Percentiles rank a stretch among this genome's conserved stretches.
phyloP scores from a whole-genome alignment of 2,329 filamentous ascomycete species.

The Leptographium wingfieldii region DNA sequence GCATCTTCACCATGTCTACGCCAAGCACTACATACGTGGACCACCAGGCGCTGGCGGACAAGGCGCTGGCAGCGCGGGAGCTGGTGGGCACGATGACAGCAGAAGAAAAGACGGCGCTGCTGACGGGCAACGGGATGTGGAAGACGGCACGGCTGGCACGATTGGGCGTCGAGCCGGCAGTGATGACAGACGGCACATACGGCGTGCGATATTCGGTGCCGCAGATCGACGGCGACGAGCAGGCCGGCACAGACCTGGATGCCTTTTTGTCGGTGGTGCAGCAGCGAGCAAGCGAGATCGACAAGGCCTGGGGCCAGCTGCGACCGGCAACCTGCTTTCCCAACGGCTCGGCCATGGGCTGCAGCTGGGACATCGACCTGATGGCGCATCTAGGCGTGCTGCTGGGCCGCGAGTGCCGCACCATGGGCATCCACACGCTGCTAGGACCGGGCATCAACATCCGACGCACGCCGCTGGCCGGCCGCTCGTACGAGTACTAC shows the following conservation, averaged over 20 bases:
- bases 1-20: no score
- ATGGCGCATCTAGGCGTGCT: constrained; percentile 37
- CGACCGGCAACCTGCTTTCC: not conserved
- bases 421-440: constrained; percentile 55
- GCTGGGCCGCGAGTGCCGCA: constrained; percentile 53
- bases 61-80: not conserved
- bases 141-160: constrained; percentile 1
- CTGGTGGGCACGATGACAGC: not conserved
- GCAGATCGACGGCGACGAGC: constrained; percentile 2
- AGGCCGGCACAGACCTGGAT: not conserved
- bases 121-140: constrained; percentile 1
- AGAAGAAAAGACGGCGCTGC: not conserved
- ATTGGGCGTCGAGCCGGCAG: not conserved
- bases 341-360: constrained; percentile 3
- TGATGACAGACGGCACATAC: constrained; percentile 2
- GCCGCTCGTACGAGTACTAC: constrained; percentile 25
- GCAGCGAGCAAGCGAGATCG: constrained; percentile 1
- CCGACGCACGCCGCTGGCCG: constrained; percentile 24
- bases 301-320: not conserved
- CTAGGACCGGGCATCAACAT: constrained; percentile 44
- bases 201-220: constrained; percentile 1
- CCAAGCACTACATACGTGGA: not conserved
- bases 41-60: not conserved
- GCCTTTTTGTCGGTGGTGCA: not conserved
- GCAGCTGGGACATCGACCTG: constrained; percentile 2